A percentile compares a stretch with the other conserved stretches of the same genome.
Evolutionary conservation across 345 rosid species (phyloP).

Genomic region (Toxicodendron radicans): DNA sequence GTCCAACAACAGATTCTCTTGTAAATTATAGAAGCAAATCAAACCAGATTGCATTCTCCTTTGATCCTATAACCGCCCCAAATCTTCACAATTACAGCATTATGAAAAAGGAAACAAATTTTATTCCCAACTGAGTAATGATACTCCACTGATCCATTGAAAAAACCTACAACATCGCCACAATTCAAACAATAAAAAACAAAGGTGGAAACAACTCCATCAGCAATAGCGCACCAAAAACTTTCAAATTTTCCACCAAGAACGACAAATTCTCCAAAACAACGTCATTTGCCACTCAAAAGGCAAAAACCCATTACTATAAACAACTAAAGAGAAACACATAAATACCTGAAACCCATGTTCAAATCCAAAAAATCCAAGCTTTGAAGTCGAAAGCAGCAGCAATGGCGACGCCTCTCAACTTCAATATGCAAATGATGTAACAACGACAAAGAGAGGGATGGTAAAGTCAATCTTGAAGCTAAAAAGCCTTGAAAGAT

Average conservation of each 20-base stretch:
- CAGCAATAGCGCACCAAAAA: slow-evolving; percentile 11
- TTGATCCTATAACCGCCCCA: slow-evolving; percentile 4
- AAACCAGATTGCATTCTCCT: slow-evolving; percentile 41
- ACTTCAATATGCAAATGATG: not conserved
- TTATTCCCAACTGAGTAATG: slow-evolving; percentile 9
- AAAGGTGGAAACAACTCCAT: slow-evolving; percentile 10
- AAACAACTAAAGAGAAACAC: slow-evolving; percentile 11
- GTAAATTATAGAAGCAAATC: slow-evolving; percentile 37
- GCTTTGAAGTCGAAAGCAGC: slow-evolving; percentile 18
- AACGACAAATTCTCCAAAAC: slow-evolving; percentile 18
- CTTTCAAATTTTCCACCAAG: slow-evolving; percentile 16
- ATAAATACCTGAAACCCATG: slow-evolving; percentile 26
- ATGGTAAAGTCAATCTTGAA: slow-evolving; percentile 21
- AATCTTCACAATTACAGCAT: slow-evolving; percentile 25
- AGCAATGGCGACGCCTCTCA: slow-evolving; percentile 12
- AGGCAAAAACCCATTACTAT: slow-evolving; percentile 14
- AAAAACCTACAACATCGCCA: slow-evolving; percentile 20
- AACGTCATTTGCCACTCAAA: slow-evolving; percentile 16
- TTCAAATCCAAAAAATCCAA: slow-evolving; percentile 21
- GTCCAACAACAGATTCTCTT: slow-evolving; percentile 24
- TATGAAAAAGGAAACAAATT: slow-evolving; percentile 14
- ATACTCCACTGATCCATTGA: slow-evolving; percentile 17
- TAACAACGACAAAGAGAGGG: not conserved
- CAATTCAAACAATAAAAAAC: slow-evolving; percentile 26
- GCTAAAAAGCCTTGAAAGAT: slow-evolving; percentile 17